phyloP scores from a whole-genome alignment of 768 basidiomycete genomes.

The Trametes coccinea region DNA sequence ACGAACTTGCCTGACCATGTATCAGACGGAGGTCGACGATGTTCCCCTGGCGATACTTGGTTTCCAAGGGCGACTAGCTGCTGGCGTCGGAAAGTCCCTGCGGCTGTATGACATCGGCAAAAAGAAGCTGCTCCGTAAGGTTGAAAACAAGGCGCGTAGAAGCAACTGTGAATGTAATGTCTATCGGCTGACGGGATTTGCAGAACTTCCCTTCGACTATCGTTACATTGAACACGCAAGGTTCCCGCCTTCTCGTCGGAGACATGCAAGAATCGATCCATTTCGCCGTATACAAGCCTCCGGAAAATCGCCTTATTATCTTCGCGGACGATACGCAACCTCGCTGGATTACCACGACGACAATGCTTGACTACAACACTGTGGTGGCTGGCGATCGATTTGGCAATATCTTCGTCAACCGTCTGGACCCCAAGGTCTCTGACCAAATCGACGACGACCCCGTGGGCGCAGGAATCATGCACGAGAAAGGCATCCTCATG shows the following conservation, averaged over 20 bases:
- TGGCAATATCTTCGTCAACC: conserved; percentile 94
- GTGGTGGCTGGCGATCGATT: conserved; percentile 93
- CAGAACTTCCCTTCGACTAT: conserved; percentile 82
- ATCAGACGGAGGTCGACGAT: conserved; percentile 91
- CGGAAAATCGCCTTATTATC: conserved; percentile 88
- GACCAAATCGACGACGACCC: conserved; percentile 97
- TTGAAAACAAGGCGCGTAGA: conserved; percentile 85
- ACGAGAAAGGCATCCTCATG: conserved; percentile 92
- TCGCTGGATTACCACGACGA: conserved; percentile 84
- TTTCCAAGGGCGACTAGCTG: conserved; percentile 91
- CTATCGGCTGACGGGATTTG: not conserved
- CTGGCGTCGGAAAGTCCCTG: conserved; percentile 91
- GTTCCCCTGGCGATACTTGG: conserved; percentile 84
- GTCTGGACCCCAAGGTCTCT: conserved; percentile 80
- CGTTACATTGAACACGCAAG: conserved; percentile 86
- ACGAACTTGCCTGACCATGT: not conserved
- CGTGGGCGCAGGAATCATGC: conserved; percentile 92
- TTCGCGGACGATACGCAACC: conserved; percentile 95
- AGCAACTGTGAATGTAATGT: no score
- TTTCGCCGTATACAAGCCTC: conserved; percentile 90
- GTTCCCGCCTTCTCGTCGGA: conserved; percentile 91
- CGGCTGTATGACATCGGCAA: conserved; percentile 96
- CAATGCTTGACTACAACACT: conserved; percentile 97
- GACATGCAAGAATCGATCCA: conserved; percentile 97
- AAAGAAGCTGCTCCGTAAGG: conserved; percentile 94